Conservation (phyloP, 2,329 filamentous ascomycete genomes). For the Macroventuria anomochaeta region DNA sequence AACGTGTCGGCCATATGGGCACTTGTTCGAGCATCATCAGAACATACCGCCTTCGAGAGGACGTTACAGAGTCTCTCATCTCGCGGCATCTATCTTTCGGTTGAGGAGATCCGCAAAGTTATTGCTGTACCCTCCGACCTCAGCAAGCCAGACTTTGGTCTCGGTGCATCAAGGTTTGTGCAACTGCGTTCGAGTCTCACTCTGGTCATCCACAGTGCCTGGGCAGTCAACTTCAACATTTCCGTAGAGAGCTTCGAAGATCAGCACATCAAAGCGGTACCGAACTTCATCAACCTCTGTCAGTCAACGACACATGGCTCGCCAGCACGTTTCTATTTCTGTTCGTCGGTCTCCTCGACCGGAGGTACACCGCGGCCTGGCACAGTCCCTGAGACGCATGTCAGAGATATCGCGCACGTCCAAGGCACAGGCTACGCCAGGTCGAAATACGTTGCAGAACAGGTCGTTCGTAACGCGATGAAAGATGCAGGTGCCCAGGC, state of each 20-base stretch:
- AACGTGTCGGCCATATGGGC: constrained; percentile 56
- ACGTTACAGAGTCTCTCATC: constrained; percentile 44
- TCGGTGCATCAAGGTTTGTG: constrained; percentile 32
- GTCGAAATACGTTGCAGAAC: constrained; percentile 59
- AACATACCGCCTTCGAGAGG: constrained; percentile 43
- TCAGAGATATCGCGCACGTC: constrained; percentile 49
- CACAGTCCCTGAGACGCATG: constrained; percentile 45
- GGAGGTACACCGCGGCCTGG: constrained; percentile 49
- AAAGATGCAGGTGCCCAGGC: constrained; percentile 28
- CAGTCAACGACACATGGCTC: constrained; percentile 40
- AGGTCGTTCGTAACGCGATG: constrained; percentile 47
- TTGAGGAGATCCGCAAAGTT: constrained; percentile 38
- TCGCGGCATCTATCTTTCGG: constrained; percentile 46
- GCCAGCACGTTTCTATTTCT: constrained; percentile 54
- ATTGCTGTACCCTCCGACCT: constrained; percentile 52
- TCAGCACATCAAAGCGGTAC: constrained; percentile 54
- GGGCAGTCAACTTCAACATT: constrained; percentile 66
- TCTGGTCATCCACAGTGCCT: constrained; percentile 59
- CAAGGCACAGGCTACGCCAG: constrained; percentile 60
- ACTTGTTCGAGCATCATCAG: constrained; percentile 57
- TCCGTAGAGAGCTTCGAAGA: constrained; percentile 58
- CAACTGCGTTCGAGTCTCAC: constrained; percentile 41
- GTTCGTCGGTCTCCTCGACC: constrained; percentile 55
- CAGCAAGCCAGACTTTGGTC: constrained; percentile 50
- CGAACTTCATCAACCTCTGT: constrained; percentile 53